Percentiles rank a stretch among this genome's conserved stretches.
These are phyloP conservation scores for Knufia fluminis DNA, from an alignment of 2,329 filamentous ascomycete species.

Conservation along the genomic window DNA sequence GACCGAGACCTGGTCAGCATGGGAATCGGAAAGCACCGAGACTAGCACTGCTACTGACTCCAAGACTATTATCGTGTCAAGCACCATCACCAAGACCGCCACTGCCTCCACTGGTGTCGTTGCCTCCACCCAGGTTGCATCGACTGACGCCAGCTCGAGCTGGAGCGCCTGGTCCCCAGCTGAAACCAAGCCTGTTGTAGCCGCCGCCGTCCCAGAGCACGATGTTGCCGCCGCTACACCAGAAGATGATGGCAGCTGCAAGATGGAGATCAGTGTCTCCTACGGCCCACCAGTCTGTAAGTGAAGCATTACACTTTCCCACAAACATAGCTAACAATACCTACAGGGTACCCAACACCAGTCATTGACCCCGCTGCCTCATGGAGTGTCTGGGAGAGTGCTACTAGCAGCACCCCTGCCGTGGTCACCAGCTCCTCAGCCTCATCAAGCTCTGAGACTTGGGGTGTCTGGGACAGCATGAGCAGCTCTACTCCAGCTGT, in stretches of 20 bases:
- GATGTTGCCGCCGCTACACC: constrained; percentile 1
- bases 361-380: constrained; percentile 1
- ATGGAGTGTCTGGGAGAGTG: constrained; percentile 13
- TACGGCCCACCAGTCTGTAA: constrained; percentile 22
- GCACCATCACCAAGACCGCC: constrained; percentile 8
- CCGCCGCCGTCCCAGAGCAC: too few species aligned
- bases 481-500: neutral
- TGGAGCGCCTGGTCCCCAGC: constrained; percentile 11
- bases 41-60: constrained; percentile 1
- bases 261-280: constrained; percentile 16
- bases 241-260: constrained; percentile 12
- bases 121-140: neutral
- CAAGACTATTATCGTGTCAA: constrained; percentile 1
- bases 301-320: neutral
- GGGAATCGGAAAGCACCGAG: neutral
- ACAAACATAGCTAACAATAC: neutral
- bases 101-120: neutral
- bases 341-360: constrained; percentile 18
- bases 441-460: constrained; percentile 8
- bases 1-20: constrained; percentile 7
- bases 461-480: constrained; percentile 17
- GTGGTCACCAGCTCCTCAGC: constrained; percentile 24
- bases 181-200: constrained; percentile 5
- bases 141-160: neutral
- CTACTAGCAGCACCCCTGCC: constrained; percentile 21